Conservation (phyloP, 192 early-diverging fungal genomes). For the Podila horticola region DNA sequence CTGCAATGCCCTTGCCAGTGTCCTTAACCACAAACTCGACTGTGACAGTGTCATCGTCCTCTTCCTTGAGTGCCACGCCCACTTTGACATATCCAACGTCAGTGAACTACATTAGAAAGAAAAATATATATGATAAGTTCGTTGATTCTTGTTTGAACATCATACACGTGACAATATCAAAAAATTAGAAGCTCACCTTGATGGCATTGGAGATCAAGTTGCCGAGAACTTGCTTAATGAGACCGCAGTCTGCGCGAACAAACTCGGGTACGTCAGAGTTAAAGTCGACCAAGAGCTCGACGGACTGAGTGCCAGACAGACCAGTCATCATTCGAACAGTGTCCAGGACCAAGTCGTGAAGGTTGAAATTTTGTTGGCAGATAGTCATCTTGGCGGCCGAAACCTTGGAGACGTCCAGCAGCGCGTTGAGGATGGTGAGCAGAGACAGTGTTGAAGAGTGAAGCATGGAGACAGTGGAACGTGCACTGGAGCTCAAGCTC, state of each 20-base stretch:
- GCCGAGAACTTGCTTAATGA: conserved; percentile 46
- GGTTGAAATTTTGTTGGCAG: conserved; percentile 50
- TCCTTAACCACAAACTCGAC: conserved; percentile 53
- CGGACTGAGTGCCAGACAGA: conserved; percentile 42
- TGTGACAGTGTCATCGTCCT: conserved; percentile 47
- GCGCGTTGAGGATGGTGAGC: conserved; percentile 41
- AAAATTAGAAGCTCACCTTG: conserved; percentile 23
- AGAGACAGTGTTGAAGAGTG: conserved; percentile 47
- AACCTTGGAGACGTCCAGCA: conserved; percentile 50
- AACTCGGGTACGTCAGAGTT: conserved; percentile 40
- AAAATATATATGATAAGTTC: no score
- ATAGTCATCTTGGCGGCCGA: conserved; percentile 50
- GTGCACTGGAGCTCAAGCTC: conserved; percentile 38
- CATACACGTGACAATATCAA: no score
- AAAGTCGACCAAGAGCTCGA: conserved; percentile 49
- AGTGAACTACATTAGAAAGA: conserved; percentile 22
- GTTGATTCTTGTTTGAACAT: no score
- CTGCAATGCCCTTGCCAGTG: conserved; percentile 45
- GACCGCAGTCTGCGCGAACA: conserved; percentile 41
- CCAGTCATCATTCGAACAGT: conserved; percentile 50
- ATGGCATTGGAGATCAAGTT: conserved; percentile 50
- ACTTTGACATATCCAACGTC: conserved; percentile 50
- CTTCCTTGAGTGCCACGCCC: conserved; percentile 44
- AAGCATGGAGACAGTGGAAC: conserved; percentile 48
- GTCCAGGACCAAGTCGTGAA: conserved; percentile 49